Evolutionary conservation across 2,329 filamentous ascomycete species (phyloP).

Genomic region (Claviceps paspali): DNA sequence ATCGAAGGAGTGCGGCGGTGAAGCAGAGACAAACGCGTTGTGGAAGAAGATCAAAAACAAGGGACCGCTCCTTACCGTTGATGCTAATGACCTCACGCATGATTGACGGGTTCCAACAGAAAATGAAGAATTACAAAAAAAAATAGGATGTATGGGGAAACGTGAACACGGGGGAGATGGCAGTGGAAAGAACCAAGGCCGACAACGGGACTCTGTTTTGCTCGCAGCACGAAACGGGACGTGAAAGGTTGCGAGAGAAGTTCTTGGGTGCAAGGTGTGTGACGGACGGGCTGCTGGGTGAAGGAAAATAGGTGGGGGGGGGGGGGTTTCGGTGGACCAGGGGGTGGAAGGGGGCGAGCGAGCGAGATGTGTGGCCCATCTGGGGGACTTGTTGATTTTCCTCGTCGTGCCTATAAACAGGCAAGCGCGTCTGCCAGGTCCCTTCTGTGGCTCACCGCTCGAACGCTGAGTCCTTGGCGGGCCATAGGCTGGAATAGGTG

Average conservation of each 20-base stretch:
- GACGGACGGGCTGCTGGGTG: constrained; percentile 10
- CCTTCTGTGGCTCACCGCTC: neutral
- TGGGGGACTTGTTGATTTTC: constrained; percentile 26
- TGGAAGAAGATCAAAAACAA: constrained; percentile 13
- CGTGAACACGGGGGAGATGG: constrained; percentile 8
- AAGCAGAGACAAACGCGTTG: constrained; percentile 7
- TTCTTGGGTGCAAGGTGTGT: constrained; percentile 9
- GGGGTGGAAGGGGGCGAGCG: constrained; percentile 10
- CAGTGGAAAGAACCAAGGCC: constrained; percentile 12
- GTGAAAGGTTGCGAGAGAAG: constrained; percentile 13
- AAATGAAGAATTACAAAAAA: constrained; percentile 8
- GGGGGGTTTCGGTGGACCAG: constrained; percentile 30
- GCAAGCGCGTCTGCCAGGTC: constrained; percentile 16
- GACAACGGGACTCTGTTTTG: constrained; percentile 6
- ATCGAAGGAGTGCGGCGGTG: constrained; percentile 2
- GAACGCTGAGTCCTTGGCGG: no score
- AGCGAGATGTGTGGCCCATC: constrained; percentile 12
- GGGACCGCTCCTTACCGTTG: constrained; percentile 58
- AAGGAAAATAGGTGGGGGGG: constrained; percentile 32
- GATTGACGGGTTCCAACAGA: constrained; percentile 29
- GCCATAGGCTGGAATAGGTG: no score
- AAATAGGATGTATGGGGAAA: constrained; percentile 9
- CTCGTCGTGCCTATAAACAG: constrained; percentile 18
- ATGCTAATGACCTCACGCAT: constrained; percentile 99
- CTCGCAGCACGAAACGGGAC: constrained; percentile 8